phyloP scores from a whole-genome alignment of 305 asterid genomes.

The Fraxinus sp. region DNA sequence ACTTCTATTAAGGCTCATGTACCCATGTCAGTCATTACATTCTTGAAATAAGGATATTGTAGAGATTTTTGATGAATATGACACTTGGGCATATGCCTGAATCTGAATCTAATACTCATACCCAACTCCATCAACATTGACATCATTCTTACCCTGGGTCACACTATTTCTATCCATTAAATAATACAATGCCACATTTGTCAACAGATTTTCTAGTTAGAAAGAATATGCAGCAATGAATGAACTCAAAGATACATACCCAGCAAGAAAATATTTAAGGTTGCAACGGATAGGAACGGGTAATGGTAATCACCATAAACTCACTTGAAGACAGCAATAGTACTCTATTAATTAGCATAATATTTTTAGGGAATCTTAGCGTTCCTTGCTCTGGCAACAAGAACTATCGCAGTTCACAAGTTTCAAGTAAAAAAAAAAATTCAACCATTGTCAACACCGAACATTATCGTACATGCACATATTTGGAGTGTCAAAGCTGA shows the following conservation, averaged over 20 bases:
- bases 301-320: neutral
- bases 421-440: neutral
- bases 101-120: neutral
- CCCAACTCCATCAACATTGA: neutral
- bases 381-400: neutral
- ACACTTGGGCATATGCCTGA: neutral
- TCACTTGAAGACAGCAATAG: neutral
- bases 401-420: neutral
- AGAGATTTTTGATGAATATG: neutral
- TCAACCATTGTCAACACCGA: neutral
- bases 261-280: neutral
- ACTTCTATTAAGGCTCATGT: neutral
- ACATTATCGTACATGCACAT: neutral
- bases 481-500: neutral
- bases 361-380: neutral
- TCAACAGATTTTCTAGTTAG: neutral
- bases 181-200: neutral
- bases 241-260: neutral
- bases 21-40: constrained; percentile 1
- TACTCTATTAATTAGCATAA: neutral
- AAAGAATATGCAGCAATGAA: neutral
- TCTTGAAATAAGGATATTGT: neutral
- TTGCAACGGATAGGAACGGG: neutral
- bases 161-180: neutral
- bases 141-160: neutral